Evolutionary conservation across 257 asterid species (phyloP), one percentile per base, ranked within the genome.

Genomic region (Orobanche coerulescens): DNA sequence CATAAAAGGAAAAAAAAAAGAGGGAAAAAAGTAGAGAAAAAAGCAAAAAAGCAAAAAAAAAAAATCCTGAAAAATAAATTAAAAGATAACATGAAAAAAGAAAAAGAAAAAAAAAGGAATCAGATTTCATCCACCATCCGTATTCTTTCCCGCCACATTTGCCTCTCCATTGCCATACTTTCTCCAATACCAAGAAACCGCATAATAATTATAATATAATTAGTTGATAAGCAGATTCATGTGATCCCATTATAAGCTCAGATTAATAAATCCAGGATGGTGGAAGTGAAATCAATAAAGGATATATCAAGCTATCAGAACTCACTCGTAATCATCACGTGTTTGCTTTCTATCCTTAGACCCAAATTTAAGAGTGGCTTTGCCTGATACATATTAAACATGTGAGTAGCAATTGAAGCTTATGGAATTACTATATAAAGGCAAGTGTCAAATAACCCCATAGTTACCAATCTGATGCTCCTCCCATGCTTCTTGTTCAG

Each of bases 401-500:
- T 51, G 14, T 31, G 62, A 73, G 69, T 49, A 74, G 77, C 48
- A 49, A 58, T 61, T 62, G 64, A 65, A 72, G 47, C 56, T 22
- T 47, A 26, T 6, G 58, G 52, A 24, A 39, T 66, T 34, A 62
- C 15, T 2, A 57, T 10, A 26, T 5, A 64, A 48, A 49, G 65
- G 19, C 12, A 52, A 52, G 58, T n/a, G 61, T 15, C 30, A 42
- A 20, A 72, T 25, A 55, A 46, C 43, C 40, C 58, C 54, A 49
- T 46, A 58, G 15, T 60, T 78, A 84, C 95, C 96, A 47, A 88
- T 88, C 83, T 92, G 98, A 75, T 92, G 95, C 4, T 92, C 96
- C 79, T 92, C 98, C 98, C 98, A 92, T 14, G 96, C 98, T 81
- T 92, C 96, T 78, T 92, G 96, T 76, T 92, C 98, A 12, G 95